Conservation (phyloP, 371 early-diverging fungal species). For the Mortierella sp. region DNA sequence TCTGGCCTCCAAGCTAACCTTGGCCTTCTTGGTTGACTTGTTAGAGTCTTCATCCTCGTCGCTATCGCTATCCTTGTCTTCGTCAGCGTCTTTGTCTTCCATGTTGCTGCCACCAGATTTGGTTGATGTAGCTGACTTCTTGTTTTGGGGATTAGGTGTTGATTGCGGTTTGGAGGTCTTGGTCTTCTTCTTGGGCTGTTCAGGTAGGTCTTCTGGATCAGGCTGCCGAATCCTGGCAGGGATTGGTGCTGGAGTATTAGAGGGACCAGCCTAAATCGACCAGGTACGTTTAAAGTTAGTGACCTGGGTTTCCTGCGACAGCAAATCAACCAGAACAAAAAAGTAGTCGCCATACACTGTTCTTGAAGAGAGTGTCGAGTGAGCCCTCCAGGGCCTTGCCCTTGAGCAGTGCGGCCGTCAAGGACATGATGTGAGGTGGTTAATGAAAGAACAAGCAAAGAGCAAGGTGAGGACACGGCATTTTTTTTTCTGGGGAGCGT, state of each 20-base stretch:
- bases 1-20: slow-evolving; percentile 53
- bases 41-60: slow-evolving; percentile 25
- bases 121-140: slow-evolving; percentile 36
- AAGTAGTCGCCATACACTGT: slow-evolving; percentile 48
- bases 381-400: slow-evolving; percentile 55
- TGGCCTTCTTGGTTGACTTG: slow-evolving; percentile 36
- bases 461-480: background rate
- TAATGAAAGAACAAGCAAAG: background rate
- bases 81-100: slow-evolving; percentile 17
- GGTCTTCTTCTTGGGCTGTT: slow-evolving; percentile 48
- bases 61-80: background rate
- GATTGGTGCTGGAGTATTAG: slow-evolving; percentile 22
- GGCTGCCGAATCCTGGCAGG: slow-evolving; percentile 42
- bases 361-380: slow-evolving; percentile 65
- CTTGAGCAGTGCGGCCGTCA: slow-evolving; percentile 48
- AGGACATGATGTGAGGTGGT: slow-evolving; percentile 22
- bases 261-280: slow-evolving; percentile 39
- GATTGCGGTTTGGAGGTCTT: slow-evolving; percentile 56
- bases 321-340: no score
- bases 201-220: slow-evolving; percentile 42
- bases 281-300: background rate
- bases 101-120: slow-evolving; percentile 9
- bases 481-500: slow-evolving; percentile 13
- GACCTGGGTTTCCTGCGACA: slow-evolving; percentile 9
- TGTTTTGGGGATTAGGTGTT: slow-evolving; percentile 51